These are phyloP conservation scores for Amanita subjunquillea DNA, from an alignment of 768 basidiomycete genomes.

Conservation along the genomic window DNA sequence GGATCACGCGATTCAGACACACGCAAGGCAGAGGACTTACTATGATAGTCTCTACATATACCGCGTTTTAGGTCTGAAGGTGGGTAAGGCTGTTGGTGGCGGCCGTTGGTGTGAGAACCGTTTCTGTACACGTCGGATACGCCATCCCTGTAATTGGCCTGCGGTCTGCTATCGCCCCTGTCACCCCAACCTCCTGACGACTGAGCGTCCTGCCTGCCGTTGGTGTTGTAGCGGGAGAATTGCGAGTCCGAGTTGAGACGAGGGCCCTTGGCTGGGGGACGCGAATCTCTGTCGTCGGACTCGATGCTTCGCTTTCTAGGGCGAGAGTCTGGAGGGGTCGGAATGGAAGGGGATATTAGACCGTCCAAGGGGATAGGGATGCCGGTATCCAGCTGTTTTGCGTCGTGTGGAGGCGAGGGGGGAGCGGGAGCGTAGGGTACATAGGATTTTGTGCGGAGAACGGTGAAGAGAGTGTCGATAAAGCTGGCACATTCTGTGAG, in stretches of 20 bases:
- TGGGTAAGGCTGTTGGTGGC: slow-evolving; percentile 50
- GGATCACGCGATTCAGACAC: background rate
- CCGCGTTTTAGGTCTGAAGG: slow-evolving; percentile 68
- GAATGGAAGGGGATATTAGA: slow-evolving; percentile 33
- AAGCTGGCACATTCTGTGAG: slow-evolving; percentile 57
- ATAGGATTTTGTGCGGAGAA: slow-evolving; percentile 79
- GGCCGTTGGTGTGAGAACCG: slow-evolving; percentile 25
- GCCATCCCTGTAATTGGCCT: slow-evolving; percentile 22
- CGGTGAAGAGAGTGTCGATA: slow-evolving; percentile 78
- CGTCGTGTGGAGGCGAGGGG: slow-evolving; percentile 28
- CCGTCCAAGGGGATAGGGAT: slow-evolving; percentile 75
- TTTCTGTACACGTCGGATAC: slow-evolving; percentile 22
- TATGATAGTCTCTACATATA: slow-evolving; percentile 87
- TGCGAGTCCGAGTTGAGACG: slow-evolving; percentile 55
- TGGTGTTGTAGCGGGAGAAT: slow-evolving; percentile 50
- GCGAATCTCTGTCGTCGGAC: slow-evolving; percentile 49
- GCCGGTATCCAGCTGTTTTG: slow-evolving; percentile 45
- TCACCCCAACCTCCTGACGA: slow-evolving; percentile 34
- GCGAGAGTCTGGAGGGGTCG: slow-evolving; percentile 36
- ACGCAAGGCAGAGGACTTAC: slow-evolving; percentile 36
- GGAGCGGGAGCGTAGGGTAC: slow-evolving; percentile 51
- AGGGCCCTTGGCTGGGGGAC: slow-evolving; percentile 60
- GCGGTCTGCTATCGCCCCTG: slow-evolving; percentile 19
- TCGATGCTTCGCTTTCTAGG: slow-evolving; percentile 58
- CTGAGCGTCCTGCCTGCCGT: slow-evolving; percentile 16